phyloP scores from a whole-genome alignment of 148 eudicot genomes.

The Rhododendron kiyosumense region DNA sequence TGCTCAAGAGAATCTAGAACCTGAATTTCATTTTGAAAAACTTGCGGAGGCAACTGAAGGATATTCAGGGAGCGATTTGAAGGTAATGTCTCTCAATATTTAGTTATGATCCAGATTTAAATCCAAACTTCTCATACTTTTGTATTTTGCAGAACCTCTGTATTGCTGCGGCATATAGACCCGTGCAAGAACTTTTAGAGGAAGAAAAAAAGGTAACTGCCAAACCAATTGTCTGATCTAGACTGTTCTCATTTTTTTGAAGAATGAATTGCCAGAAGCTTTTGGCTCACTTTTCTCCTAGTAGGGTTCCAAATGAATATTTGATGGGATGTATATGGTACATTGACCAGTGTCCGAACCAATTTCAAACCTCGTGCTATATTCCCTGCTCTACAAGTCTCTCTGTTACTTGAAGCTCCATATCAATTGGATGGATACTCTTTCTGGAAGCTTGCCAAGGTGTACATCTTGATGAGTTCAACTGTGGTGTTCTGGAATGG shows the following conservation, averaged over 20 bases:
- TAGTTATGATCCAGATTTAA: not conserved
- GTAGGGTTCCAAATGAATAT: not conserved
- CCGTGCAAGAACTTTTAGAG: slow-evolving; percentile 92
- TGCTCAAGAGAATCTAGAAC: slow-evolving; percentile 69
- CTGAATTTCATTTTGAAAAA: slow-evolving; percentile 54
- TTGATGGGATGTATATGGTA: not conserved
- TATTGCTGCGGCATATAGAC: slow-evolving; percentile 95
- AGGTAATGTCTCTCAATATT: slow-evolving; percentile 40
- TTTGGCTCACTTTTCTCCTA: not conserved
- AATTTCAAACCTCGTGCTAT: not conserved
- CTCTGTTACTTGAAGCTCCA: not conserved
- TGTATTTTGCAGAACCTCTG: slow-evolving; percentile 75
- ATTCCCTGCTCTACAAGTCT: not conserved
- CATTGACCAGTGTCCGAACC: not conserved
- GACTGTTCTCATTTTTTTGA: not conserved
- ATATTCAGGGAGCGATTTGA: slow-evolving; percentile 91
- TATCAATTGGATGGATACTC: not conserved
- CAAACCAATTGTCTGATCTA: not conserved
- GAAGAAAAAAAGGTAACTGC: slow-evolving; percentile 62
- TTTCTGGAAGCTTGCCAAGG: not conserved
- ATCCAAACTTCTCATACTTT: not conserved
- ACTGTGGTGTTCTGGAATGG: not conserved
- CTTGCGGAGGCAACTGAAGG: slow-evolving; percentile 94
- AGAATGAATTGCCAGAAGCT: not conserved
- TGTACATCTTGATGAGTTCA: not conserved